Evolutionary conservation across 352 stramenopile genomes (phyloP).

Genomic region (Phytophthora hybrid): DNA sequence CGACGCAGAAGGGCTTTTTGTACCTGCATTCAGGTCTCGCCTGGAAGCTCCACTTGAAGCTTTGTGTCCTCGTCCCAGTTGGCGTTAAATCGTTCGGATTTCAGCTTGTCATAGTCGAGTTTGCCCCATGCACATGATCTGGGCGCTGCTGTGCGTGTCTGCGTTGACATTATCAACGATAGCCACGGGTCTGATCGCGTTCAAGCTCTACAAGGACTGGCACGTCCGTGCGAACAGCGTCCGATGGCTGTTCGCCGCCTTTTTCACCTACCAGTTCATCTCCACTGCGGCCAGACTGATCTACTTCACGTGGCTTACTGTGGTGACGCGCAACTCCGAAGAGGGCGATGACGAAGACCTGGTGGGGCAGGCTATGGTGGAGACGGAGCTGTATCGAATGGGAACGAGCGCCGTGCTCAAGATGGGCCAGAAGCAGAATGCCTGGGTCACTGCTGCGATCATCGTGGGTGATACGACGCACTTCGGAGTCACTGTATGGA

Average conservation of each 20-base stretch:
- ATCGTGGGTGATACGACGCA: conserved; percentile 39
- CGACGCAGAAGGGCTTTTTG: background rate
- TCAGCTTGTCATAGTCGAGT: background rate
- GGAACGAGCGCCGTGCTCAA: conserved; percentile 40
- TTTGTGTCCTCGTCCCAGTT: conserved; percentile 24
- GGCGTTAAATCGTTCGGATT: conserved; percentile 10
- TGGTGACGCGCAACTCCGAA: background rate
- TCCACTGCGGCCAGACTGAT: conserved; percentile 17
- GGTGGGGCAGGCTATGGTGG: conserved; percentile 16
- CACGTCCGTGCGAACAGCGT: conserved; percentile 41
- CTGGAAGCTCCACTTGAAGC: conserved; percentile 19
- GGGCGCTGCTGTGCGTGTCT: conserved; percentile 29
- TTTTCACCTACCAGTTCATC: conserved; percentile 44
- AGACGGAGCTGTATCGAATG: conserved; percentile 40
- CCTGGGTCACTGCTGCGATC: conserved; percentile 40
- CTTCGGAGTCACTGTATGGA: conserved; percentile 47
- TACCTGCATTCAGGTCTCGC: background rate
- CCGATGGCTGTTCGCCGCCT: conserved; percentile 36
- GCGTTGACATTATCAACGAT: conserved; percentile 37
- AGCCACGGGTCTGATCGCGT: conserved; percentile 34
- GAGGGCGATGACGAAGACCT: conserved; percentile 12
- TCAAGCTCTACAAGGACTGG: conserved; percentile 48
- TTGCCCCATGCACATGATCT: conserved; percentile 39
- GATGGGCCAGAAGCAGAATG: conserved; percentile 24
- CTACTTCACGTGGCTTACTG: conserved; percentile 40